Evolutionary conservation across 108 stramenopile genomes (phyloP).

Genomic region (Pseudonitzschia multiseries): DNA sequence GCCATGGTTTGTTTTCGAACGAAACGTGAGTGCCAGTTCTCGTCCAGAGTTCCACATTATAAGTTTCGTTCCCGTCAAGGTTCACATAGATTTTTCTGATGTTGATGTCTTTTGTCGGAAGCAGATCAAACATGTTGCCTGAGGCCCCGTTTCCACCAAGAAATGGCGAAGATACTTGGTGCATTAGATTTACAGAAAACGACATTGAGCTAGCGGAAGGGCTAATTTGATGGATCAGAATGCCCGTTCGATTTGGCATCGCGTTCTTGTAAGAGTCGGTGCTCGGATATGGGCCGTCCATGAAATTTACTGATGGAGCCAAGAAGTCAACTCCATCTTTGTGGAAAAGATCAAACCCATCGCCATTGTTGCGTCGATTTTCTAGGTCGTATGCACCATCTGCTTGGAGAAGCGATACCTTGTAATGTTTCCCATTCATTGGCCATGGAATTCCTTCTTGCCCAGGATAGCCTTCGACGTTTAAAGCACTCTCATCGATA

Average conservation of each 20-base stretch:
- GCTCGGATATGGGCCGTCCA: conserved; percentile 40
- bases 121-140: conserved; percentile 26
- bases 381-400: conserved; percentile 83
- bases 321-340: conserved; percentile 21
- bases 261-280: conserved; percentile 42
- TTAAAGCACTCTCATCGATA: conserved; percentile 45
- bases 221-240: conserved; percentile 9
- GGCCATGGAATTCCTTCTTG: conserved; percentile 52
- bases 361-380: conserved; percentile 30
- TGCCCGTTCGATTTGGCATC: conserved; percentile 6
- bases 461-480: conserved; percentile 56
- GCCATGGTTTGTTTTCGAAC: conserved; percentile 16
- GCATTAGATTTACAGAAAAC: conserved; percentile 5
- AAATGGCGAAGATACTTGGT: conserved; percentile 24
- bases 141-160: conserved; percentile 18
- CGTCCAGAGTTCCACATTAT: conserved; percentile 25
- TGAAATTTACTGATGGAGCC: conserved; percentile 28
- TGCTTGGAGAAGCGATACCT: conserved; percentile 65
- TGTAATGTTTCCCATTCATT: conserved; percentile 57
- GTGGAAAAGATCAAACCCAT: conserved; percentile 29
- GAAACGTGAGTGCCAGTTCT: conserved; percentile 15
- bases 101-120: conserved; percentile 21
- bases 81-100: conserved; percentile 8
- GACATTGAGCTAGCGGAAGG: background rate
- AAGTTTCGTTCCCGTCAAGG: background rate